These are phyloP conservation scores for Glycine tomentella DNA, from an alignment of 306 rosid genomes.

Conservation along the genomic window DNA sequence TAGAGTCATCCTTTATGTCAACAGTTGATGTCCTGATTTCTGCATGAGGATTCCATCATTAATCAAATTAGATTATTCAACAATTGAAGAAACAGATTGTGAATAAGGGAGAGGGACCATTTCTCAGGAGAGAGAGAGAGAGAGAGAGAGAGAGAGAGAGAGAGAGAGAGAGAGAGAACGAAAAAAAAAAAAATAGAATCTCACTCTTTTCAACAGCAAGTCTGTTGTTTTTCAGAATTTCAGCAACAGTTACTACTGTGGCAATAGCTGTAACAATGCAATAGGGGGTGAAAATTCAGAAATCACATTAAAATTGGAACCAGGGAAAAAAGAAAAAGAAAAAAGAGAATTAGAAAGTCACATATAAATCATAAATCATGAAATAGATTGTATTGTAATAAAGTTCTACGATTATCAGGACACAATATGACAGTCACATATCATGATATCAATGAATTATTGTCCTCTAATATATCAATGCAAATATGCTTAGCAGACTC, in stretches of 20 bases:
- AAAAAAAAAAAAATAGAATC: constrained; percentile 18
- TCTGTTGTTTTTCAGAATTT: constrained; percentile 80
- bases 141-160: too few species aligned
- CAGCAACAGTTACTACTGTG: constrained; percentile 84
- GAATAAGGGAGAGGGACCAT: neutral
- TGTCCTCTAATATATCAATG: too few species aligned
- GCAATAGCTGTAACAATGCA: constrained; percentile 69
- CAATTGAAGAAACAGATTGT: neutral
- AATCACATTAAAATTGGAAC: neutral
- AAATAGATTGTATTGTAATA: constrained; percentile 13
- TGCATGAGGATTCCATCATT: constrained; percentile 42
- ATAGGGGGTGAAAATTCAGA: neutral
- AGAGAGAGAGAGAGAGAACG: too few species aligned
- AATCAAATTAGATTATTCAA: constrained; percentile 18
- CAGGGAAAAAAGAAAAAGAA: neutral
- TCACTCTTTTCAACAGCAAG: constrained; percentile 81
- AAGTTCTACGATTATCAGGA: constrained; percentile 12
- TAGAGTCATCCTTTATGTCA: constrained; percentile 79
- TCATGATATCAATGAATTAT: neutral
- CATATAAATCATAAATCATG: neutral
- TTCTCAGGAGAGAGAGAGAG: neutral
- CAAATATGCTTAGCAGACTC: too few species aligned
- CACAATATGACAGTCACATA: neutral
- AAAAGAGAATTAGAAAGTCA: neutral
- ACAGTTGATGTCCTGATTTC: constrained; percentile 77